A percentile compares a stretch with the other conserved stretches of the same genome.
These are phyloP conservation scores for Aureobasidium sp. DNA, from an alignment of 2,329 filamentous ascomycete genomes.

Conservation along the genomic window DNA sequence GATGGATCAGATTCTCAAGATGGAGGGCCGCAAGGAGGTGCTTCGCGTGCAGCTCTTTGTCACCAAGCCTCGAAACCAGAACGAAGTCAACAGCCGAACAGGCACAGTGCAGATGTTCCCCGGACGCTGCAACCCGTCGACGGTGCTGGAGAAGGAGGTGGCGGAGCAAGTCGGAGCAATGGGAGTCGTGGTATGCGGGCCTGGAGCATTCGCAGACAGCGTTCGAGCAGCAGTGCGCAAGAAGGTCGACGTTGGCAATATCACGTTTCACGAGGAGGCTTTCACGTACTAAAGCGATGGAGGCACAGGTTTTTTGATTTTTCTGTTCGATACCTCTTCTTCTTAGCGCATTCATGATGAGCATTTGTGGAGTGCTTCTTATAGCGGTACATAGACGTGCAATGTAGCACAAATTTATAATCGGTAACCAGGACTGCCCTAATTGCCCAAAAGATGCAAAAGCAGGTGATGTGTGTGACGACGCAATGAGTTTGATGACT, in stretches of 20 bases:
- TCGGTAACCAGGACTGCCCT: neutral
- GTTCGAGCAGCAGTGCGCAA: constrained; percentile 49
- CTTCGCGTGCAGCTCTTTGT: constrained; percentile 57
- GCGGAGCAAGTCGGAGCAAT: constrained; percentile 51
- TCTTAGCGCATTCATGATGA: constrained; percentile 1
- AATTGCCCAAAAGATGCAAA: neutral
- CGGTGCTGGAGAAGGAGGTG: constrained; percentile 52
- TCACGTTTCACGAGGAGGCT: constrained; percentile 60
- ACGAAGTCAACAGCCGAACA: constrained; percentile 50
- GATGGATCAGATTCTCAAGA: constrained; percentile 58
- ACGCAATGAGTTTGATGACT: neutral
- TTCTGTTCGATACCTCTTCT: constrained; percentile 9
- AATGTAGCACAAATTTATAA: neutral
- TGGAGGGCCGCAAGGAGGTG: constrained; percentile 52
- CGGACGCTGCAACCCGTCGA: constrained; percentile 50
- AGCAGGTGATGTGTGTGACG: neutral
- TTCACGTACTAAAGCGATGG: constrained; percentile 50
- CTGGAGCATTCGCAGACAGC: constrained; percentile 56
- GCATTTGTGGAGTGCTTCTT: constrained; percentile 6
- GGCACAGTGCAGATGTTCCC: constrained; percentile 56
- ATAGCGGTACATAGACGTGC: constrained; percentile 5
- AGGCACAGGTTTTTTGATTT: neutral
- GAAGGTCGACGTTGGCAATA: constrained; percentile 44
- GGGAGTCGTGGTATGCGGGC: constrained; percentile 56
- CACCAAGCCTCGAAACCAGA: constrained; percentile 50